Conservation (phyloP, 2,329 filamentous ascomycete genomes). For the Pseudogymnoascus sp. region DNA sequence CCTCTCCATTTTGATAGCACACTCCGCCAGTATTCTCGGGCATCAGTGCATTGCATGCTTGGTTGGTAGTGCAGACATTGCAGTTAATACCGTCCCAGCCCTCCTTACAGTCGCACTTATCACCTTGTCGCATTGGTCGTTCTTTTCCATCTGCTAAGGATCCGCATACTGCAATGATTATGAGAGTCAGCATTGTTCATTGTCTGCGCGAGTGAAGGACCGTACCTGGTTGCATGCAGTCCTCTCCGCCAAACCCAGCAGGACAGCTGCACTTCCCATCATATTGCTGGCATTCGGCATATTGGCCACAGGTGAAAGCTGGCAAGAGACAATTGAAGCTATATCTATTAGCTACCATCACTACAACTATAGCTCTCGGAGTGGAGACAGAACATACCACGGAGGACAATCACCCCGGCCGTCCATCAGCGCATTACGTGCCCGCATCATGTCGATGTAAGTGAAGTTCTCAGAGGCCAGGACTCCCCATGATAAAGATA, state of each 20-base stretch:
- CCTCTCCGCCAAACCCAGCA: slow-evolving; percentile 84
- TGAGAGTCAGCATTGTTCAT: not conserved
- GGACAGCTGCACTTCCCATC: slow-evolving; percentile 92
- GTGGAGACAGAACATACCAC: slow-evolving; percentile 43
- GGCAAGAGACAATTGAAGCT: slow-evolving; percentile 98
- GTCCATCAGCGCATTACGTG: slow-evolving; percentile 62
- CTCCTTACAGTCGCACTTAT: slow-evolving; percentile 75
- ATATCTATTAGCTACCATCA: slow-evolving; percentile 14
- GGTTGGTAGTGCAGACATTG: slow-evolving; percentile 80
- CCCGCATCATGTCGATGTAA: slow-evolving; percentile 50
- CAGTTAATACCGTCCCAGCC: slow-evolving; percentile 98
- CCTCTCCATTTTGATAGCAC: slow-evolving; percentile 84
- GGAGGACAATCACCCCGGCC: slow-evolving; percentile 72
- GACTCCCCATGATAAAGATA: slow-evolving; percentile 35
- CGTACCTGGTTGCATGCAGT: slow-evolving; percentile 75
- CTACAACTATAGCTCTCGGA: not conserved
- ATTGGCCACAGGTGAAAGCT: slow-evolving; percentile 85
- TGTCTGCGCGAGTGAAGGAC: not conserved
- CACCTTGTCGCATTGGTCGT: slow-evolving; percentile 62
- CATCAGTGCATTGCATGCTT: slow-evolving; percentile 83
- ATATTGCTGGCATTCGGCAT: slow-evolving; percentile 75
- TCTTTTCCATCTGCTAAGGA: slow-evolving; percentile 75
- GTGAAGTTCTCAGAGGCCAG: slow-evolving; percentile 48
- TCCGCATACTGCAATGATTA: slow-evolving; percentile 59
- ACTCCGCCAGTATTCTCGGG: slow-evolving; percentile 72